phyloP scores from a whole-genome alignment of 176 grass and related monocot genomes.

The Ampelocalamus luodianensis region DNA sequence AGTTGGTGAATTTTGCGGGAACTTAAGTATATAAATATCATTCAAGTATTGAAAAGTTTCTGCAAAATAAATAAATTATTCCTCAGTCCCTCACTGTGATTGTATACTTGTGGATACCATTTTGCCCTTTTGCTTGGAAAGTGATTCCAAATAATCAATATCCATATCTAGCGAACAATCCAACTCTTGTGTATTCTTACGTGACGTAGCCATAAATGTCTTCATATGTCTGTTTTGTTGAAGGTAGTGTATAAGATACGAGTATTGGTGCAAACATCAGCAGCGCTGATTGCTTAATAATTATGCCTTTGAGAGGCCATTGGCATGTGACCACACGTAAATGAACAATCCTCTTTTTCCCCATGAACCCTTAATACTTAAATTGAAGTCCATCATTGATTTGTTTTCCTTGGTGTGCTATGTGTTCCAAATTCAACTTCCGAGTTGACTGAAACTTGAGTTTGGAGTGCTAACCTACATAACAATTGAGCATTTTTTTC shows the following conservation, averaged over 20 bases:
- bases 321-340: background rate
- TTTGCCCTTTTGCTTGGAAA: background rate
- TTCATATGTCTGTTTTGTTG: background rate
- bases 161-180: background rate
- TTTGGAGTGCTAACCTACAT: background rate
- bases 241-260: background rate
- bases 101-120: background rate
- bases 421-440: background rate
- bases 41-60: background rate
- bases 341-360: background rate
- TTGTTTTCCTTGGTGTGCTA: slow-evolving; percentile 11
- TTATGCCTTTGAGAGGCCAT: background rate
- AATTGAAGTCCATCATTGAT: background rate
- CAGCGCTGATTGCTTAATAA: background rate
- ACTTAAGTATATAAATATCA: background rate
- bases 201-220: background rate
- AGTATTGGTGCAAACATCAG: background rate
- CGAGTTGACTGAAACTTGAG: background rate
- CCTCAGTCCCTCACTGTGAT: background rate
- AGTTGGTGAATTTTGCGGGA: background rate
- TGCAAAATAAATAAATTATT: background rate
- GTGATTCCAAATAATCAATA: background rate
- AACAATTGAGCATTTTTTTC: background rate
- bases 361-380: background rate
- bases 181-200: background rate